Conservation (phyloP, 768 basidiomycete genomes). For the Cyathus striatus region DNA sequence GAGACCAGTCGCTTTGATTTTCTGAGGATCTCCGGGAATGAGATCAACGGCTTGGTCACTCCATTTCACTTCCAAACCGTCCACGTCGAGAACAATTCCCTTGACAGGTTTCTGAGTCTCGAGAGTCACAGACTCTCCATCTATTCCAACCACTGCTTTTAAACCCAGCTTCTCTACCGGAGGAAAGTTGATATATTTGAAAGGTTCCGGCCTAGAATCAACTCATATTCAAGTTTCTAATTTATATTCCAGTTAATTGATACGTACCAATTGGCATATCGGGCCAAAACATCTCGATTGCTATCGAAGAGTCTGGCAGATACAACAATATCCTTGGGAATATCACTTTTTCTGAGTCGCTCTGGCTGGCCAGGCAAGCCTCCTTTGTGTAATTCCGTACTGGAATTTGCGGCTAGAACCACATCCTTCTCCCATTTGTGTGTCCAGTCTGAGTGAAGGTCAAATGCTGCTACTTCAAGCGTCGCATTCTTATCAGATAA, state of each 20-base stretch:
- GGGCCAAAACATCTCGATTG: slow-evolving; percentile 51
- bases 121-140: slow-evolving; percentile 57
- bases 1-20: slow-evolving; percentile 59
- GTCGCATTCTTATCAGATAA: slow-evolving; percentile 50
- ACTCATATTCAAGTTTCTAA: not conserved
- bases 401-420: slow-evolving; percentile 63
- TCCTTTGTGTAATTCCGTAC: slow-evolving; percentile 80
- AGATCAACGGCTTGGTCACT: slow-evolving; percentile 91
- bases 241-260: not conserved
- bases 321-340: slow-evolving; percentile 63
- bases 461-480: slow-evolving; percentile 62
- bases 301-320: slow-evolving; percentile 63
- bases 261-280: slow-evolving; percentile 75
- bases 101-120: slow-evolving; percentile 72
- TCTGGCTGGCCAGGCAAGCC: slow-evolving; percentile 67
- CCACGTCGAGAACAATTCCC: slow-evolving; percentile 77
- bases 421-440: slow-evolving; percentile 46
- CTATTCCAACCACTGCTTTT: slow-evolving; percentile 37
- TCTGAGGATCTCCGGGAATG: slow-evolving; percentile 79
- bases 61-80: slow-evolving; percentile 72
- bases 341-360: slow-evolving; percentile 60
- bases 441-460: slow-evolving; percentile 60
- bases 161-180: slow-evolving; percentile 53
- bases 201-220: slow-evolving; percentile 81
- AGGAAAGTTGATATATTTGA: slow-evolving; percentile 88